phyloP scores from a whole-genome alignment of 1,139 yeast genomes.

The Yamadazyma membranifaciens region DNA sequence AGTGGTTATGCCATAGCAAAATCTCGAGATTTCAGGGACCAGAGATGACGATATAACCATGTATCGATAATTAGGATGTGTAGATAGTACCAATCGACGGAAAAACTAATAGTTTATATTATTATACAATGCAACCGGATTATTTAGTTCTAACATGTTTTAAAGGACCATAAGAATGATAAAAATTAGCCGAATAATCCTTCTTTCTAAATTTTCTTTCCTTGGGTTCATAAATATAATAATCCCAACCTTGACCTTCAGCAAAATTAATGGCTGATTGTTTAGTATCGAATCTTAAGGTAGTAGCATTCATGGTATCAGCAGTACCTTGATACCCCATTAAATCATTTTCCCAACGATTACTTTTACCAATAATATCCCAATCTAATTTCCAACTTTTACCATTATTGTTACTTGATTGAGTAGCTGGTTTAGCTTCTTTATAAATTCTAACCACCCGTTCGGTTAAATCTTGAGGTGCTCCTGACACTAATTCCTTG shows the following conservation, averaged over 20 bases:
- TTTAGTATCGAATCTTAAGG: conserved; percentile 68
- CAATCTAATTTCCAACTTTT: conserved; percentile 77
- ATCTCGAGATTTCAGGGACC: too few species aligned
- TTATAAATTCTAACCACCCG: conserved; percentile 77
- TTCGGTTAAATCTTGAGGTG: conserved; percentile 65
- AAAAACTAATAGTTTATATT: background rate
- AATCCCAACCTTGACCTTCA: conserved; percentile 83
- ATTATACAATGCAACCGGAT: conserved; percentile 5
- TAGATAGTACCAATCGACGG: too few species aligned
- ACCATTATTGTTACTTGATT: conserved; percentile 61
- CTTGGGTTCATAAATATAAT: conserved; percentile 80
- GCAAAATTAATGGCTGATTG: conserved; percentile 82
- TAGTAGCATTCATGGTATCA: conserved; percentile 87
- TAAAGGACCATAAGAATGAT: conserved; percentile 68
- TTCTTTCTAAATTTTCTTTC: conserved; percentile 70
- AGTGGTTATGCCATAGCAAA: too few species aligned
- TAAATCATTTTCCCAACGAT: conserved; percentile 88
- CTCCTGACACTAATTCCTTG: conserved; percentile 75
- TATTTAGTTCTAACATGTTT: conserved; percentile 83
- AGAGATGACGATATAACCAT: too few species aligned
- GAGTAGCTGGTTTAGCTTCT: conserved; percentile 81
- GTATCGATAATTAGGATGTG: too few species aligned
- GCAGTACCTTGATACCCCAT: conserved; percentile 83
- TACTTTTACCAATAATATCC: conserved; percentile 75
- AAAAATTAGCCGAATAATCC: conserved; percentile 71